Evolutionary conservation across 805 yeast species (phyloP), one percentile per base, ranked within the genome.

Genomic region (Yarrowia phangngaensis): DNA sequence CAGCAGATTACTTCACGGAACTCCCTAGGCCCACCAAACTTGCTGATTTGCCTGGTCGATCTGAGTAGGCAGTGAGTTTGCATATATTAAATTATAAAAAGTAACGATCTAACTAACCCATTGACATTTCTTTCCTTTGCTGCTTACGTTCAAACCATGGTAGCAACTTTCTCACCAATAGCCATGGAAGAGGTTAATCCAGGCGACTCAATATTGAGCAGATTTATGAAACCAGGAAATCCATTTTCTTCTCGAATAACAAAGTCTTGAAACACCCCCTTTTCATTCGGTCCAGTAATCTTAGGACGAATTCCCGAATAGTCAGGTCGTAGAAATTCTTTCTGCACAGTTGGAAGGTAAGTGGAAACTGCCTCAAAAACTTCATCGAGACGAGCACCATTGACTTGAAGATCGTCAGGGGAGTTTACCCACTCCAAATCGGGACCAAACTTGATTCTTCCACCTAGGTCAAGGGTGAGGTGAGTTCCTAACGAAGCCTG

Each of bases 281-380:
- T 60, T 7, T 60, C 58, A 4, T 67, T 72, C 3, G 73, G 70
- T 0, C 76, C 75, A 1, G 67, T 57, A 13, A 86, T 59, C 59
- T 88, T 88, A 1, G 97, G 96, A 54, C 97, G 68, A 19, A 88
- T 84, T 0, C 97, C 97, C 7, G 83, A 66, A 60, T 86, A 87
- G 14, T 82, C 74, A 0, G 92, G 82, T 29, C 68, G 72, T 35
- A 88, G 61, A 24, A 77, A 79, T 0, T 64, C 66, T 3, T 61
- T 54, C 49, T 72, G 67, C 9, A 85, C 66, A n/a, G 64, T 68
- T 1, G 94, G 89, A 51, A 82, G 74, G 61, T 86, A 85, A 43
- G 70, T 68, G 8, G 64, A 57, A 4, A 86, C 81, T 7, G 82
- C 84, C 23, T 69, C 63, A 51, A 64, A 71, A 0, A 92, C 92